Base-by-base conservation (phyloP, 108 stramenopile genomes). In the Cyclostephanos invisitatus region DNA sequence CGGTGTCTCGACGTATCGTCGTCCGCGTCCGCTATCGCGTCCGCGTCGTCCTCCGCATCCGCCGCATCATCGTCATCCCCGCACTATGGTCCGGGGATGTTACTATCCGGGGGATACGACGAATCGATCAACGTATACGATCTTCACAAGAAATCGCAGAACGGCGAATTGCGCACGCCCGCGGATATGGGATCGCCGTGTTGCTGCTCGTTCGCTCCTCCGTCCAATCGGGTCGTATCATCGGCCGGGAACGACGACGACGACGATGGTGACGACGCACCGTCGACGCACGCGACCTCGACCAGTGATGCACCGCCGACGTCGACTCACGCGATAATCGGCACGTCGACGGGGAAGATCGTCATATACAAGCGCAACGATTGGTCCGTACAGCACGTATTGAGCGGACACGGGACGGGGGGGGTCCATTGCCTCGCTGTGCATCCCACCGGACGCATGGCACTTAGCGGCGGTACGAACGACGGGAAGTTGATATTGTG, bases 401-500 rank as follows among this genome's bases (percentile, higher is more conserved):
- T 92, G 65, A 70, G 85, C 20, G 94, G 94, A 5, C 94, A 95
- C 60, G 89, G 87, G 24, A 84, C 85, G 7, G 68, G 68, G 0
- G 90, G 89, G 15, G 89, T 93, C n/a, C 72, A 74, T 12, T 81
- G 81, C 40, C 37, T 95, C 21, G 89, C 89, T 0, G 90, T 91
- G 11, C 94, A 95, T 81, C 94, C 94, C 7, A 70, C 91, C 1
- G 94, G 91, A 20, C 87, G 87, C 50, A 69, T 95, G 85, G 94
- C 91, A 20, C 50, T 95, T 50, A 87, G 85, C 36, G 91, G 90
- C 28, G 90, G 91, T 17, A 53, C 70, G 46, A 49, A 62, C 27
- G 95, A 96, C 67, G 92, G 92, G 2, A 93, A 89, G 59, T 68
- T 96, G 15, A 85, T 89, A 40, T 61, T 96, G 2, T 96, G 95